Percentiles rank a stretch among this genome's conserved stretches.
Conservation (phyloP, 352 stramenopile species). For the Phytophthora pisi region DNA sequence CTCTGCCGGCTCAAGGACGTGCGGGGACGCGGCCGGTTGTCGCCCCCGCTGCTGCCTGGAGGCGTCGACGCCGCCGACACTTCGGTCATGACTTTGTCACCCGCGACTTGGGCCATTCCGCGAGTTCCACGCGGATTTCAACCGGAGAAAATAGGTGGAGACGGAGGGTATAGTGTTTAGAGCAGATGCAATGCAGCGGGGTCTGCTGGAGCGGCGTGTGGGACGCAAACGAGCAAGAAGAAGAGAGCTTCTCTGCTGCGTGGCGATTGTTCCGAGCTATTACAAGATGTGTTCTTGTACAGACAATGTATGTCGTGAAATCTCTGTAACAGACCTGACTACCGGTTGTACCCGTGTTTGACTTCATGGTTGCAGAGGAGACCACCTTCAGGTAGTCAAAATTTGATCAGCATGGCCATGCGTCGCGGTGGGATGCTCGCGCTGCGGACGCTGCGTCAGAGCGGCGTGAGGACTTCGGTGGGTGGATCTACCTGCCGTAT, state of each 20-base stretch:
- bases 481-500: constrained; percentile 4
- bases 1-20: constrained; percentile 33
- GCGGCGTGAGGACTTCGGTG: constrained; percentile 4
- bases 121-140: neutral
- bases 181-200: neutral
- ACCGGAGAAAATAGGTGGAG: constrained; percentile 3
- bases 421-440: constrained; percentile 17
- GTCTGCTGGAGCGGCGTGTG: neutral
- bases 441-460: constrained; percentile 23
- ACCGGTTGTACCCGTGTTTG: neutral
- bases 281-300: constrained; percentile 28
- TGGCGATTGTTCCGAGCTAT: constrained; percentile 28
- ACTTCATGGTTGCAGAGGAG: neutral
- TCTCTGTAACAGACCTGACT: constrained; percentile 11
- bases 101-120: constrained; percentile 31
- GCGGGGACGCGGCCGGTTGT: constrained; percentile 11
- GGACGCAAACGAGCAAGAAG: neutral
- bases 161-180: constrained; percentile 10
- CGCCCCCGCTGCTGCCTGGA: constrained; percentile 24
- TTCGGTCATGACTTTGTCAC: constrained; percentile 38
- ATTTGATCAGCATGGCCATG: constrained; percentile 12
- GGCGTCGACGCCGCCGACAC: constrained; percentile 17
- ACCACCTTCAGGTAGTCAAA: constrained; percentile 3
- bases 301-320: neutral
- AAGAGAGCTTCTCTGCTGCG: constrained; percentile 19